phyloP scores from a whole-genome alignment of 257 asterid species.

The Fraxinus anomala region DNA sequence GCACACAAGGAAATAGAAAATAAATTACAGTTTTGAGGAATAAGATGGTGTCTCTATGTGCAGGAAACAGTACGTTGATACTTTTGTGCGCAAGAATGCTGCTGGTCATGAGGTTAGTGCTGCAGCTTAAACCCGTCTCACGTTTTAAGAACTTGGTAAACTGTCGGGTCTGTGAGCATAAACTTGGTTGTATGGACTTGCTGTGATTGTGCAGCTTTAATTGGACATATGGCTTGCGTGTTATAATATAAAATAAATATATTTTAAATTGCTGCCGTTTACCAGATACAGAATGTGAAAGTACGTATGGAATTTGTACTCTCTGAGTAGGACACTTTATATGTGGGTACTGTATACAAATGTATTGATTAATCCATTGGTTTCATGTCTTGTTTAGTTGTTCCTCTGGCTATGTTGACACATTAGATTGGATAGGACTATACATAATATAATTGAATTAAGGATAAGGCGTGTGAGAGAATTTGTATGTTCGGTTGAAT shows the following conservation, averaged over 20 bases:
- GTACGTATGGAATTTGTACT: not conserved
- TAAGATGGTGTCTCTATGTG: constrained; percentile 7
- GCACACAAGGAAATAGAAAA: not conserved
- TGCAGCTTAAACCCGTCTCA: constrained; percentile 40
- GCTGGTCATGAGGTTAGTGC: constrained; percentile 54
- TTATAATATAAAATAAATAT: not conserved
- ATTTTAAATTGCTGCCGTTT: not conserved
- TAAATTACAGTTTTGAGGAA: not conserved
- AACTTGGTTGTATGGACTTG: not conserved
- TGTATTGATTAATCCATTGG: not conserved
- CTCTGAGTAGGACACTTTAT: not conserved
- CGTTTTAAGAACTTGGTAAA: not conserved
- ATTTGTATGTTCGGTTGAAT: not conserved
- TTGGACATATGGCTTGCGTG: not conserved
- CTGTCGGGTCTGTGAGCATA: not conserved
- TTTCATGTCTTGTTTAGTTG: not conserved
- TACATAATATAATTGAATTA: not conserved
- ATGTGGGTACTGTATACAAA: not conserved
- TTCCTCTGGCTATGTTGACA: not conserved
- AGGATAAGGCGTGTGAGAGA: not conserved
- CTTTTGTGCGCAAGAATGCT: constrained; percentile 40
- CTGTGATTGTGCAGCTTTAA: not conserved
- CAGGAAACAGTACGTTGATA: constrained; percentile 74
- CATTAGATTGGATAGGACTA: not conserved
- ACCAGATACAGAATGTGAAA: not conserved